Conservation (phyloP, 2,329 filamentous ascomycete species). For the Fusarium sp. region DNA sequence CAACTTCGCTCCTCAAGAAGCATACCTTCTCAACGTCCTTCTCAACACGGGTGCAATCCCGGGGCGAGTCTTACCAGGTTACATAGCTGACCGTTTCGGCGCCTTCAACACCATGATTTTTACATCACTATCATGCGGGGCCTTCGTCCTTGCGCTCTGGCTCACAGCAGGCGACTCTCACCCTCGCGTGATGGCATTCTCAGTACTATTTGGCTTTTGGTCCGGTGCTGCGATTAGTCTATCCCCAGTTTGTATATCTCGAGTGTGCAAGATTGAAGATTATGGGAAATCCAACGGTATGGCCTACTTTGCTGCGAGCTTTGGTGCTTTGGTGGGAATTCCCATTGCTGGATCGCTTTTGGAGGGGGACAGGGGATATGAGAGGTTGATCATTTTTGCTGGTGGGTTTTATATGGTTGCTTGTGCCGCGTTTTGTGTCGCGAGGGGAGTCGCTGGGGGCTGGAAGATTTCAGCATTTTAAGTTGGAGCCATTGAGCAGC, state of each 20-base stretch:
- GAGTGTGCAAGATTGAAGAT: slow-evolving; percentile 74
- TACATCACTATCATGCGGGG: neutral
- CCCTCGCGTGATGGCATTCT: slow-evolving; percentile 68
- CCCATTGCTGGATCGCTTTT: neutral
- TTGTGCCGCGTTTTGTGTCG: slow-evolving; percentile 13
- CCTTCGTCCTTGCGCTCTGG: slow-evolving; percentile 9
- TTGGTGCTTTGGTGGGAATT: slow-evolving; percentile 52
- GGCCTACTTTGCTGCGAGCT: slow-evolving; percentile 74
- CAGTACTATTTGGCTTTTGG: slow-evolving; percentile 75
- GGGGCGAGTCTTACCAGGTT: slow-evolving; percentile 19
- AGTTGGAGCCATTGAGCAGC: neutral
- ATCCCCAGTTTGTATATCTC: slow-evolving; percentile 77
- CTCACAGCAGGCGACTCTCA: slow-evolving; percentile 49
- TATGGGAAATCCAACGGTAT: slow-evolving; percentile 78
- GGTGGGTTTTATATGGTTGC: slow-evolving; percentile 18
- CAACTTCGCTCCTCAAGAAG: slow-evolving; percentile 46
- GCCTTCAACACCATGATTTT: slow-evolving; percentile 31
- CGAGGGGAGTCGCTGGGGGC: slow-evolving; percentile 15
- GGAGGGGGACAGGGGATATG: neutral
- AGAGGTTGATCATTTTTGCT: slow-evolving; percentile 14
- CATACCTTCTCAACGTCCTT: slow-evolving; percentile 8
- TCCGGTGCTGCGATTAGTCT: slow-evolving; percentile 76
- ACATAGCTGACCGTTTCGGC: slow-evolving; percentile 51
- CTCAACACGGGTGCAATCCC: slow-evolving; percentile 22
- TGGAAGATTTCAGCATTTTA: neutral